These are phyloP conservation scores for Cercospora citrullina DNA, from an alignment of 2,329 filamentous ascomycete species.

Conservation along the genomic window DNA sequence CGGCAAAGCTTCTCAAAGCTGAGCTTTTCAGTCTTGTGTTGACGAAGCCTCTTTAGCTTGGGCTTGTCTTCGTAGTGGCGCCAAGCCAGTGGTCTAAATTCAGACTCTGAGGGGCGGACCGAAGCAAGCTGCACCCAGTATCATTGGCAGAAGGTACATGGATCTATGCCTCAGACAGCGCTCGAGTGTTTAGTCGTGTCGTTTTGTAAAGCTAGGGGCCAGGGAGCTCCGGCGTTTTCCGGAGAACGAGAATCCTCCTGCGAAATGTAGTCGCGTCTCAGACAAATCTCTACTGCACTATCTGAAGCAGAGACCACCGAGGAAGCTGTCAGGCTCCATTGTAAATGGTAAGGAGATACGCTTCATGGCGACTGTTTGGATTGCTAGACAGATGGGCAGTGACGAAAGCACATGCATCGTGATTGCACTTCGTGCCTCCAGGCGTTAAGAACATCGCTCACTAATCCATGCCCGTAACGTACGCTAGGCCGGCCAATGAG, in stretches of 20 bases:
- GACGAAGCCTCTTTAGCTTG: not conserved
- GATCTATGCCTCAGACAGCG: not conserved
- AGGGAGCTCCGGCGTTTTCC: not conserved
- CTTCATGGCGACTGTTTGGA: not conserved
- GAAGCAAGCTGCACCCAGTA: not conserved
- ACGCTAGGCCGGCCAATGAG: not conserved
- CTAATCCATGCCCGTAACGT: not conserved
- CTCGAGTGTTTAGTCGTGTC: not conserved
- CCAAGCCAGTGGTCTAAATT: not conserved
- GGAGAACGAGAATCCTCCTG: not conserved
- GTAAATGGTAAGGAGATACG: not conserved
- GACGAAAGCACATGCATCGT: not conserved
- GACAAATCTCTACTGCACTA: not conserved
- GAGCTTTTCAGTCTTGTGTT: conserved; percentile 4
- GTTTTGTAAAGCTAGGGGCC: not conserved
- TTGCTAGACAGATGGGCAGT: not conserved
- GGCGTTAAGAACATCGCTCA: not conserved
- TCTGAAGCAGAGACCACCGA: not conserved
- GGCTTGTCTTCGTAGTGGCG: not conserved
- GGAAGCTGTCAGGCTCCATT: not conserved
- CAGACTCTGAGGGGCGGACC: not conserved
- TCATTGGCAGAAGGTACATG: not conserved
- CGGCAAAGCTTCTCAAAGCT: not conserved
- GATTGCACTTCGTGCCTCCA: not conserved
- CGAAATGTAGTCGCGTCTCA: not conserved